Evolutionary conservation across 768 basidiomycete species (phyloP), one percentile per base, ranked within the genome.

Genomic region (Russula lepida): DNA sequence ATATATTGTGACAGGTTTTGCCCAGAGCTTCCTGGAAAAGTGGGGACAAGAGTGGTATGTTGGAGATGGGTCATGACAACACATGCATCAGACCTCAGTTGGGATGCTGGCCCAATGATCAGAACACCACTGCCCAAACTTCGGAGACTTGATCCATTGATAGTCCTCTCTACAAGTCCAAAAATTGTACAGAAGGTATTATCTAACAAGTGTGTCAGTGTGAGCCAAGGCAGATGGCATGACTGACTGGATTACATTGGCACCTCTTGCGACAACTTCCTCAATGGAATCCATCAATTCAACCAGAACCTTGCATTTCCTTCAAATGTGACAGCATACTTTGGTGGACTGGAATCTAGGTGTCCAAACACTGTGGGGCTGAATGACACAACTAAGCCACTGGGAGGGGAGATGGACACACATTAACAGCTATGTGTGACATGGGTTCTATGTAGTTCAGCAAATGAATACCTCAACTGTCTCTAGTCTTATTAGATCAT

Each of bases 391-490:
- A 49, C 64, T 41, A 43, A 49, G 33, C 54, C 35, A 53, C 41
- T 52, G 37, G 23, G 54, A 68, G 55, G 56, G 43, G 47, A 53
- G 56, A 48, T 55, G 37, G 15, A 83, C 93, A 77, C 71, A 95
- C 95, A 71, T 99, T 97, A 58, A 99, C 86, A 3, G 97, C 97
- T 58, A 98, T 94, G 71, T 98, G 94, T 21, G 94, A 97, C 17
- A 99, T 87, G 25, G 92, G 92, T 74, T 99, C 97, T 63, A 95
- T 95, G 76, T 98, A 86, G 71, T 97, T 95, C 56, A 97, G 97
- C 33, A 99, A 81, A 75, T 98, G 98, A 68, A 99, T 98, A 11
- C 94, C 95, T 70, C 95, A 80, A 69, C 92, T 94, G 74, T 98
- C 95, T 66, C 93, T 78, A 44, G 91, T 93, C 92, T 93, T 67